A percentile compares a stretch with the other conserved stretches of the same genome.
These are phyloP conservation scores for Casuarina equisetifolia DNA, from an alignment of 306 rosid species.

Conservation along the genomic window DNA sequence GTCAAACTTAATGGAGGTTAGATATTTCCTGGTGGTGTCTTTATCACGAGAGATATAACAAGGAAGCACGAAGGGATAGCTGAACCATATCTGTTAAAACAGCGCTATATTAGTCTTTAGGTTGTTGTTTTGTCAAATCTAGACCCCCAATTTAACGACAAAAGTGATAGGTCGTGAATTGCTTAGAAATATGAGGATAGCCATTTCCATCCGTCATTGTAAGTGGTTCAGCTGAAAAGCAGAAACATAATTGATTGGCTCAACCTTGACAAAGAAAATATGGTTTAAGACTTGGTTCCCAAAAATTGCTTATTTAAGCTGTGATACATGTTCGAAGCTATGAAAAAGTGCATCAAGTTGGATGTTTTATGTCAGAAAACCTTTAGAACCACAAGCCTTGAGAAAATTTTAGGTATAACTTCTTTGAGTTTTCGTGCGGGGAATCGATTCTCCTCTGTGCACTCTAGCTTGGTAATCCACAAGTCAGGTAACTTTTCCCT, in stretches of 20 bases:
- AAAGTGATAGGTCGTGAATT: constrained; percentile 5
- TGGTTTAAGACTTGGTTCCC: not conserved
- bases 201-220: not conserved
- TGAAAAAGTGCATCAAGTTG: no score
- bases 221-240: not conserved
- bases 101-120: not conserved
- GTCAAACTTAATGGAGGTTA: not conserved
- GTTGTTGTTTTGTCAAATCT: constrained; percentile 32
- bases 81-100: not conserved
- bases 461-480: no score
- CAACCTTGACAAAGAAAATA: constrained; percentile 1
- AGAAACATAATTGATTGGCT: constrained; percentile 2
- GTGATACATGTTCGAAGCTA: no score
- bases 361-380: no score
- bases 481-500: no score
- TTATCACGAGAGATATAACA: not conserved
- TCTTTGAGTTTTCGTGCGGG: no score
- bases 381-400: no score
- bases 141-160: constrained; percentile 19
- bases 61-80: not conserved
- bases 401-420: no score
- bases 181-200: not conserved
- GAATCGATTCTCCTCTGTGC: no score
- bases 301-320: not conserved
- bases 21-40: not conserved